Percentiles rank a stretch among this genome's conserved stretches.
Conservation (phyloP, 345 rosid species). For the Acer yangbiense region DNA sequence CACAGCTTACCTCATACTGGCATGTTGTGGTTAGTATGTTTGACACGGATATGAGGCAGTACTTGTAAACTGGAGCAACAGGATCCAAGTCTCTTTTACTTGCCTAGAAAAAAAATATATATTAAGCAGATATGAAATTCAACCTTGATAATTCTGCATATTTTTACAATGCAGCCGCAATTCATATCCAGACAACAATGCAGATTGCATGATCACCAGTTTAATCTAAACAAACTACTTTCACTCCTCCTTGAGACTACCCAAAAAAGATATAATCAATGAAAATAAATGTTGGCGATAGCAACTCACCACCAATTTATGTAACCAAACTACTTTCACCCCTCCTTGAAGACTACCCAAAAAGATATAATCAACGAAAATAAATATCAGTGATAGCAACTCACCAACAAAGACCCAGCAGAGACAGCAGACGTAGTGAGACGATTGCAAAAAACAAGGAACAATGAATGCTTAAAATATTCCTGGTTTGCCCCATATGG, state of each 20-base stretch:
- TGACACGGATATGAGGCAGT: slow-evolving; percentile 70
- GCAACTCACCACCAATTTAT: slow-evolving; percentile 49
- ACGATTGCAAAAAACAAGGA: slow-evolving; percentile 96
- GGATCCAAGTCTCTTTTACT: slow-evolving; percentile 84
- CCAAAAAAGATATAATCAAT: neutral
- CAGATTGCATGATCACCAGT: neutral
- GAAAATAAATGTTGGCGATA: neutral
- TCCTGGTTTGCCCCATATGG: slow-evolving; percentile 89
- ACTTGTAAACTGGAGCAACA: slow-evolving; percentile 90
- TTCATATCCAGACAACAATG: neutral
- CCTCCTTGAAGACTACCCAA: neutral
- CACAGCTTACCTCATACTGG: slow-evolving; percentile 77
- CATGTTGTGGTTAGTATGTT: slow-evolving; percentile 93
- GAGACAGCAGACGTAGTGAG: slow-evolving; percentile 85
- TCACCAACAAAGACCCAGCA: slow-evolving; percentile 72
- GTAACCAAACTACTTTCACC: too few relatives aligned
- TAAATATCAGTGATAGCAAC: neutral
- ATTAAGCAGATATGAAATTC: neutral
- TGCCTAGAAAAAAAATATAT: slow-evolving; percentile 43
- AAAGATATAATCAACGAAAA: neutral
- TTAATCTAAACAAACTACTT: neutral
- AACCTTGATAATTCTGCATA: neutral
- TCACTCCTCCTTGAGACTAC: neutral
- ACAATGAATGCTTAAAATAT: slow-evolving; percentile 72
- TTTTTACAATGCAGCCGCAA: slow-evolving; percentile 3